Evolutionary conservation across 257 asterid genomes (phyloP).

Genomic region (Ballota nigra): DNA sequence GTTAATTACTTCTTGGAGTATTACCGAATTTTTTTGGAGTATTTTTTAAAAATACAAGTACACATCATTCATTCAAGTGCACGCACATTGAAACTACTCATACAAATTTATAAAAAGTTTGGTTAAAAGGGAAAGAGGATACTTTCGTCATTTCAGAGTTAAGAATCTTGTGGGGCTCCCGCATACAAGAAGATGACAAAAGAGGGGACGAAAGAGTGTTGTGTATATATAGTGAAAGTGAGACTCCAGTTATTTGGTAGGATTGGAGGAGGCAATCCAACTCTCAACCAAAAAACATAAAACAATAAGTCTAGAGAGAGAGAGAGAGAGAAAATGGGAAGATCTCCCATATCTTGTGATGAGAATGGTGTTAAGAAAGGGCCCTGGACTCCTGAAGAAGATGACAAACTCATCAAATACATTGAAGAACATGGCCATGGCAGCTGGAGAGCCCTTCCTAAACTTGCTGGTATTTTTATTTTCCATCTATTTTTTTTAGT

Average conservation of each 20-base stretch:
- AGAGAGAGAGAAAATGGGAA: slow-evolving; percentile 51
- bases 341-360: slow-evolving; percentile 63
- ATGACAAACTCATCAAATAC: slow-evolving; percentile 58
- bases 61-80: too few species aligned
- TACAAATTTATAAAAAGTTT: neutral
- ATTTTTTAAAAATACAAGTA: too few species aligned
- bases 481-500: neutral
- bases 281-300: slow-evolving; percentile 23
- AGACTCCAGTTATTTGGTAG: slow-evolving; percentile 50
- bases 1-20: too few species aligned
- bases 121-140: slow-evolving; percentile 13
- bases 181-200: slow-evolving; percentile 40
- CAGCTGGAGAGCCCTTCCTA: slow-evolving; percentile 95
- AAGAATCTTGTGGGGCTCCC: neutral
- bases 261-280: slow-evolving; percentile 45
- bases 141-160: slow-evolving; percentile 4
- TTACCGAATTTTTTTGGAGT: too few species aligned
- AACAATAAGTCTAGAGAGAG: neutral
- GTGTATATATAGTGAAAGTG: slow-evolving; percentile 32
- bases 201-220: neutral
- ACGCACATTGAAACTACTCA: too few species aligned
- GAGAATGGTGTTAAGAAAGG: slow-evolving; percentile 87
- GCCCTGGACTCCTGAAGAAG: slow-evolving; percentile 96
- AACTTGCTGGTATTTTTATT: slow-evolving; percentile 54
- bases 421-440: slow-evolving; percentile 82